Conservation (phyloP, 2,329 filamentous ascomycete genomes). For the Cercospora zeae-maydis region DNA sequence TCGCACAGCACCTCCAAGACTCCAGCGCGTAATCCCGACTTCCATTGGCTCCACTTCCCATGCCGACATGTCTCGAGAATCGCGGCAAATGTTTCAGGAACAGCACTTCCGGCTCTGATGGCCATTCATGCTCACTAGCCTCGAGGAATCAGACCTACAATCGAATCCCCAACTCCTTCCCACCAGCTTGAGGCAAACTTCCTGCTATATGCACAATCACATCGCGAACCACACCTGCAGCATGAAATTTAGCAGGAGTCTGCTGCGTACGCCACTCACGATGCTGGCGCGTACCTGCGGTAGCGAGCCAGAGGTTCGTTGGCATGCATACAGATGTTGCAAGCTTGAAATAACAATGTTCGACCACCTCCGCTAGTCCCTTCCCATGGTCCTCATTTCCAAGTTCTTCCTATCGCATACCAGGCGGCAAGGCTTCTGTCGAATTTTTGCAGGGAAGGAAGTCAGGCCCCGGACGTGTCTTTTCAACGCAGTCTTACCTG, state of each 20-base stretch:
- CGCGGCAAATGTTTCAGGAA: constrained; percentile 14
- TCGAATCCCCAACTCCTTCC: neutral
- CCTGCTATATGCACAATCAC: neutral
- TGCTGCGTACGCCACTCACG: neutral
- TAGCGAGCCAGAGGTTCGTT: neutral
- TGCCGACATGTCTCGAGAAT: constrained; percentile 4
- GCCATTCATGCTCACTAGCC: constrained; percentile 7
- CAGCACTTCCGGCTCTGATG: neutral
- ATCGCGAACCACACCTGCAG: neutral
- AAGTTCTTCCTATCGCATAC: neutral
- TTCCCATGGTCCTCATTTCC: neutral
- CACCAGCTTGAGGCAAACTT: neutral
- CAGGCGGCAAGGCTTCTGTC: neutral
- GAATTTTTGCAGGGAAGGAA: neutral
- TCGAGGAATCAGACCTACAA: neutral
- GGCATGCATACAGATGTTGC: neutral
- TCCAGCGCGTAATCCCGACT: constrained; percentile 6
- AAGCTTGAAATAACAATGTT: neutral
- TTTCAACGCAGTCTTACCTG: neutral
- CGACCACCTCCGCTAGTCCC: neutral
- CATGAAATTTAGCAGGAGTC: constrained; percentile 6
- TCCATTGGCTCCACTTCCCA: constrained; percentile 6
- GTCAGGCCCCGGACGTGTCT: neutral
- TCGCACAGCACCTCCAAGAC: neutral
- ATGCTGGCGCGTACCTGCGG: constrained; percentile 8